Evolutionary conservation across 2,329 filamentous ascomycete species (phyloP).

Genomic region (Blastomyces silverae): DNA sequence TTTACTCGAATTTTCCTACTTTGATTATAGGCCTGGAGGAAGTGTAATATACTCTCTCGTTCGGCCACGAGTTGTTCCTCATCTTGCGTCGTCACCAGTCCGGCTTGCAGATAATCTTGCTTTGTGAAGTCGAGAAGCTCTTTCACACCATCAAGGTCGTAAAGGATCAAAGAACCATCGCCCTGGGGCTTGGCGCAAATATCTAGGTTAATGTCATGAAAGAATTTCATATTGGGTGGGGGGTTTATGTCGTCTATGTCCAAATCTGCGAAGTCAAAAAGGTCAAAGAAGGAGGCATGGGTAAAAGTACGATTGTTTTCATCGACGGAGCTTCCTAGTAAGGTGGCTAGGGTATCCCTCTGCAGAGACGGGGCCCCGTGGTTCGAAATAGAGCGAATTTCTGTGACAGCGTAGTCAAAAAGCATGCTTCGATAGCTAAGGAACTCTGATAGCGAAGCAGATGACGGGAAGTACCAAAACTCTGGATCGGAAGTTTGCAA

Average conservation of each 20-base stretch:
- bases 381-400: conserved; percentile 70
- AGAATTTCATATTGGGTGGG: conserved; percentile 52
- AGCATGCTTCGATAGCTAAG: conserved; percentile 68
- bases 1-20: conserved; percentile 33
- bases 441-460: conserved; percentile 67
- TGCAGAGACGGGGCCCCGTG: conserved; percentile 64
- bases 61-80: conserved; percentile 39
- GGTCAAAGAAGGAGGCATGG: conserved; percentile 76
- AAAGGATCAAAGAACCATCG: conserved; percentile 48
- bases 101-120: conserved; percentile 34
- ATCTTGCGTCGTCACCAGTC: conserved; percentile 41
- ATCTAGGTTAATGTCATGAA: conserved; percentile 61
- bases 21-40: conserved; percentile 39
- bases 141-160: conserved; percentile 62
- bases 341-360: conserved; percentile 56
- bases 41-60: conserved; percentile 33
- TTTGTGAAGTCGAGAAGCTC: conserved; percentile 60
- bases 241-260: conserved; percentile 45
- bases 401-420: conserved; percentile 77
- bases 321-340: conserved; percentile 66
- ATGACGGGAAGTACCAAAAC: conserved; percentile 63
- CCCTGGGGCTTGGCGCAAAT: conserved; percentile 57
- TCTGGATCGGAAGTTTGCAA: conserved; percentile 53
- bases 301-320: conserved; percentile 58
- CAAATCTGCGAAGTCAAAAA: conserved; percentile 82